These are phyloP conservation scores for Diaporthe eres DNA, from an alignment of 2,329 filamentous ascomycete species.

Conservation along the genomic window DNA sequence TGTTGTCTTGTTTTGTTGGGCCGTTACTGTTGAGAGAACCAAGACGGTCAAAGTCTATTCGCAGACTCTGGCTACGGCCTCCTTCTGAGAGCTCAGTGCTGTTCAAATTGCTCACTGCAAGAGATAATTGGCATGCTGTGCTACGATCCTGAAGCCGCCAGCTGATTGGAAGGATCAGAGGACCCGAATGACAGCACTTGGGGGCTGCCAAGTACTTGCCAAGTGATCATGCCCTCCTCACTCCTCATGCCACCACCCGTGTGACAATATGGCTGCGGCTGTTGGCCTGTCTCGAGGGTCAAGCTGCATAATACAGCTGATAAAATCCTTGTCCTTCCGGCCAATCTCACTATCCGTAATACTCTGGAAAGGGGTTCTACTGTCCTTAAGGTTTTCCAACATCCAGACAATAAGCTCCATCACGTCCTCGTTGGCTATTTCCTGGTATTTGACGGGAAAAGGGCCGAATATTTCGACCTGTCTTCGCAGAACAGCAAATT, in stretches of 20 bases:
- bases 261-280: slow-evolving; percentile 11
- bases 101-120: too few relatives aligned
- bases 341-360: background rate
- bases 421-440: background rate
- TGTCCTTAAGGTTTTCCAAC: background rate
- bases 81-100: too few relatives aligned
- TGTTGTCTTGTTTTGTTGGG: too few relatives aligned
- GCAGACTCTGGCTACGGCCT: too few relatives aligned
- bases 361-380: slow-evolving; percentile 4
- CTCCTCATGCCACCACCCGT: background rate
- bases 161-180: too few relatives aligned
- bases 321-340: background rate
- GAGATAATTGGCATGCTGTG: too few relatives aligned
- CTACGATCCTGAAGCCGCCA: too few relatives aligned
- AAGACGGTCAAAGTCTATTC: too few relatives aligned
- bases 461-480: slow-evolving; percentile 13
- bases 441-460: slow-evolving; percentile 3
- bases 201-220: too few relatives aligned
- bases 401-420: slow-evolving; percentile 13
- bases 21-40: too few relatives aligned
- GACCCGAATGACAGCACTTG: too few relatives aligned
- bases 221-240: background rate
- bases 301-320: slow-evolving; percentile 1
- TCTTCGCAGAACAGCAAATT: background rate
- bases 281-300: slow-evolving; percentile 12